These are phyloP conservation scores for Cryptococcus amylolentus DNA, from an alignment of 1,284 basidiomycete genomes.

Conservation along the genomic window DNA sequence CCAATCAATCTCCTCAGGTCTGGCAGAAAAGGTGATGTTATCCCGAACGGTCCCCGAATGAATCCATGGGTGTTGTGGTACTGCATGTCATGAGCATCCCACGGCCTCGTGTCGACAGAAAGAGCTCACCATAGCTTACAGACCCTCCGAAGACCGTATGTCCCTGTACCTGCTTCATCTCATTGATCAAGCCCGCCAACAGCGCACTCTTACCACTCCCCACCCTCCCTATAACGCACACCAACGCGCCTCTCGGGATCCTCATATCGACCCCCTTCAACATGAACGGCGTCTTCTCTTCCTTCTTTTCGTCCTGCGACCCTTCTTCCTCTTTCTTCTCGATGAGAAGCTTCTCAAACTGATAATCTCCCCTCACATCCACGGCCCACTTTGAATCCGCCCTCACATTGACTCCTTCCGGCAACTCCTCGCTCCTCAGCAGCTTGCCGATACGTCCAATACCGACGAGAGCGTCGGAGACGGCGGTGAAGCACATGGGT, in stretches of 20 bases:
- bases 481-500: constrained; percentile 47
- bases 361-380: constrained; percentile 62
- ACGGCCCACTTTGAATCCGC: constrained; percentile 54
- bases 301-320: not conserved
- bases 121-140: constrained; percentile 59
- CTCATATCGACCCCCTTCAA: constrained; percentile 4
- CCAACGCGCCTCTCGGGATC: constrained; percentile 24
- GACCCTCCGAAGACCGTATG: constrained; percentile 61
- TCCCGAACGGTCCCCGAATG: constrained; percentile 63
- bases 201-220: constrained; percentile 55
- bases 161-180: constrained; percentile 67
- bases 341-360: constrained; percentile 59
- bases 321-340: not conserved
- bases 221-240: constrained; percentile 38
- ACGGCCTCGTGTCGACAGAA: not conserved
- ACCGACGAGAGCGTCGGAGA: constrained; percentile 55
- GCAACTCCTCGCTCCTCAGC: constrained; percentile 58
- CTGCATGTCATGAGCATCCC: constrained; percentile 45
- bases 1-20: constrained; percentile 19
- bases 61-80: constrained; percentile 59
- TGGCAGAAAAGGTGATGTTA: constrained; percentile 38
- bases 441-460: constrained; percentile 19
- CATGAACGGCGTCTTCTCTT: constrained; percentile 3
- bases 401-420: constrained; percentile 56
- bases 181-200: constrained; percentile 65